These are phyloP conservation scores for Pelargonium nanum DNA, from an alignment of 345 rosid genomes.

Conservation along the genomic window DNA sequence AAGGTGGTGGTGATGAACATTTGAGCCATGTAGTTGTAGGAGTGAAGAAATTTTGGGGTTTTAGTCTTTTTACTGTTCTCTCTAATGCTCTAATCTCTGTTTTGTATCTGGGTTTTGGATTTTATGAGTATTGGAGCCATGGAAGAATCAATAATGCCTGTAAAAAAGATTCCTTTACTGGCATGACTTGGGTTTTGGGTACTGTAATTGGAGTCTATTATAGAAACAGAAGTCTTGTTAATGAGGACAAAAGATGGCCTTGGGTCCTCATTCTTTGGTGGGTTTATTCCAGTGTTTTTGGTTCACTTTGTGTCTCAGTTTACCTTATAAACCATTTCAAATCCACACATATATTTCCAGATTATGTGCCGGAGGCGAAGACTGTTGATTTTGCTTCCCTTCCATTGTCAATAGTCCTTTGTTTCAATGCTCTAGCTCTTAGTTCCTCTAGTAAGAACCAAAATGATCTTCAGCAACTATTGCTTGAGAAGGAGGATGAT, in stretches of 20 bases:
- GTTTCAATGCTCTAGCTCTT: conserved; percentile 14
- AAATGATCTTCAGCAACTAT: conserved; percentile 18
- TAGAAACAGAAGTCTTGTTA: conserved; percentile 6
- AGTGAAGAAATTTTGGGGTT: not conserved
- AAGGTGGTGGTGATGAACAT: not conserved
- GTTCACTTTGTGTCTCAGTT: conserved; percentile 17
- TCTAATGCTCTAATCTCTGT: conserved; percentile 20
- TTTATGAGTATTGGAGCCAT: conserved; percentile 21
- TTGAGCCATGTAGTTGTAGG: not conserved
- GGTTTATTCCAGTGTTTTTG: conserved; percentile 25
- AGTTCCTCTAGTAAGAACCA: conserved; percentile 4
- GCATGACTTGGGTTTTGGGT: conserved; percentile 34
- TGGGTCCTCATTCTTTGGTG: conserved; percentile 42
- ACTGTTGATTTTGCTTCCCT: conserved; percentile 31
- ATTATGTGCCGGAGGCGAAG: conserved; percentile 17
- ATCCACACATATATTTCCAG: conserved; percentile 13
- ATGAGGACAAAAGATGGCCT: conserved; percentile 31
- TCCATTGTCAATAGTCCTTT: conserved; percentile 30
- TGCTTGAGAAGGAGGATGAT: conserved; percentile 16
- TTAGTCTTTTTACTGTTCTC: conserved; percentile 10
- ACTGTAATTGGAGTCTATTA: conserved; percentile 20
- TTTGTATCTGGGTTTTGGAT: conserved; percentile 26
- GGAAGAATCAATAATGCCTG: conserved; percentile 3
- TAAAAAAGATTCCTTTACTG: conserved; percentile 11
- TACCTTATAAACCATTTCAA: conserved; percentile 16